Conservation (phyloP, 1,139 yeast species). For the Petasospora fabianii region DNA sequence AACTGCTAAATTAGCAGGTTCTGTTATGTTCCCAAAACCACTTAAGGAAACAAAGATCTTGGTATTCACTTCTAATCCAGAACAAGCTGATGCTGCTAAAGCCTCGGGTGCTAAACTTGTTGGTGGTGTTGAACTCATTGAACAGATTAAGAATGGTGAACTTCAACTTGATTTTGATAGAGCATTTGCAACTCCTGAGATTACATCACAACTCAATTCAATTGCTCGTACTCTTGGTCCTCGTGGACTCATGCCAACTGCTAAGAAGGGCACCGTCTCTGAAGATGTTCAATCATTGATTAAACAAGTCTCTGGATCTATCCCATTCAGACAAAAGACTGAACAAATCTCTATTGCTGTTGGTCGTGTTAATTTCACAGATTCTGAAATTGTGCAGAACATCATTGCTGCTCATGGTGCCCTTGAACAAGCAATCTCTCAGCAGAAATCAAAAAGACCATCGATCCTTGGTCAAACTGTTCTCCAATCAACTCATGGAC, state of each 20-base stretch:
- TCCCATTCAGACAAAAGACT: conserved; percentile 68
- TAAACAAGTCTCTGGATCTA: conserved; percentile 56
- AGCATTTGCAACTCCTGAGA: conserved; percentile 83
- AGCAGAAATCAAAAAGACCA: conserved; percentile 60
- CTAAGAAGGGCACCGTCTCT: conserved; percentile 83
- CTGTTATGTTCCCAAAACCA: conserved; percentile 74
- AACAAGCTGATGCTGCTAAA: conserved; percentile 49
- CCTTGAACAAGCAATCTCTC: conserved; percentile 53
- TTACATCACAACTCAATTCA: conserved; percentile 54
- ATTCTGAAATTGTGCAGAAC: conserved; percentile 70
- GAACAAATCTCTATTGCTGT: conserved; percentile 62
- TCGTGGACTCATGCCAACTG: conserved; percentile 82
- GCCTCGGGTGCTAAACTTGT: conserved; percentile 55
- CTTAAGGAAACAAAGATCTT: conserved; percentile 61
- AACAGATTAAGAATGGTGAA: conserved; percentile 54
- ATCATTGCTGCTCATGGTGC: conserved; percentile 67
- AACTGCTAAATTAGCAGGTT: conserved; percentile 69
- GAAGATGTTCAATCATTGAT: conserved; percentile 57
- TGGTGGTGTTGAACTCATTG: conserved; percentile 74
- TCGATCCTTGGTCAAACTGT: conserved; percentile 68
- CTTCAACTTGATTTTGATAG: conserved; percentile 62
- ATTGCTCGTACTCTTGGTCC: conserved; percentile 85
- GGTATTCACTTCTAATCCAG: conserved; percentile 62
- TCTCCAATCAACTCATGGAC: conserved; percentile 73
- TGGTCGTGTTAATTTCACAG: conserved; percentile 77